Evolutionary conservation across 1,284 basidiomycete species (phyloP).

Genomic region (Trichosporon sp.): DNA sequence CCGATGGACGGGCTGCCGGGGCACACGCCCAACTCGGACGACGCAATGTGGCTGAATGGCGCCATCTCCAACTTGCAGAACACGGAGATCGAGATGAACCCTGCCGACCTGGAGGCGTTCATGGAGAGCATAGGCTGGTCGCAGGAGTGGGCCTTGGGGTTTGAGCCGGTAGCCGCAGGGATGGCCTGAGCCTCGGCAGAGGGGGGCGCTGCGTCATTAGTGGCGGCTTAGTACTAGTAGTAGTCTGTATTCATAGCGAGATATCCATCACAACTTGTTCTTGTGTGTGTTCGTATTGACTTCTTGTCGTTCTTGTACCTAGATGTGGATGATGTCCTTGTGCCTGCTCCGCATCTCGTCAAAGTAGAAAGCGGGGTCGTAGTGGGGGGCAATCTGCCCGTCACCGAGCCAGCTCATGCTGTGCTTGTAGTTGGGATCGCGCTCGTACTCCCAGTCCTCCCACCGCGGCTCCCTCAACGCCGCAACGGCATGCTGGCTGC

Average conservation of each 20-base stretch:
- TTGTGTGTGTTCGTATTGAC: background rate
- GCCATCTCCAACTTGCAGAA: conserved; percentile 10
- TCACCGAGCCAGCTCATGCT: conserved; percentile 31
- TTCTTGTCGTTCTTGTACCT: background rate
- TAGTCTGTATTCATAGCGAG: background rate
- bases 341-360: conserved; percentile 19
- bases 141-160: conserved; percentile 5
- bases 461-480: conserved; percentile 42
- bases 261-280: background rate
- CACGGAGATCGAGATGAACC: conserved; percentile 11
- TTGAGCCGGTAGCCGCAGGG: too few relatives aligned
- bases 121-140: conserved; percentile 13
- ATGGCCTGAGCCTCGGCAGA: background rate
- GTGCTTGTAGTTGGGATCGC: conserved; percentile 21
- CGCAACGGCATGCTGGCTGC: conserved; percentile 32
- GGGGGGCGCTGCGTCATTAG: too few relatives aligned
- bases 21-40: conserved; percentile 4
- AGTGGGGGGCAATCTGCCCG: conserved; percentile 26
- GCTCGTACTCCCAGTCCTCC: conserved; percentile 46
- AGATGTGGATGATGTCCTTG: conserved; percentile 21
- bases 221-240: too few relatives aligned
- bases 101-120: background rate
- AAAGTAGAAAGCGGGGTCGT: conserved; percentile 30
- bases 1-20: background rate
- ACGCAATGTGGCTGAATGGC: background rate